These are phyloP conservation scores for Kitagawia praeruptora DNA, from an alignment of 129 eudicot species.

Conservation along the genomic window DNA sequence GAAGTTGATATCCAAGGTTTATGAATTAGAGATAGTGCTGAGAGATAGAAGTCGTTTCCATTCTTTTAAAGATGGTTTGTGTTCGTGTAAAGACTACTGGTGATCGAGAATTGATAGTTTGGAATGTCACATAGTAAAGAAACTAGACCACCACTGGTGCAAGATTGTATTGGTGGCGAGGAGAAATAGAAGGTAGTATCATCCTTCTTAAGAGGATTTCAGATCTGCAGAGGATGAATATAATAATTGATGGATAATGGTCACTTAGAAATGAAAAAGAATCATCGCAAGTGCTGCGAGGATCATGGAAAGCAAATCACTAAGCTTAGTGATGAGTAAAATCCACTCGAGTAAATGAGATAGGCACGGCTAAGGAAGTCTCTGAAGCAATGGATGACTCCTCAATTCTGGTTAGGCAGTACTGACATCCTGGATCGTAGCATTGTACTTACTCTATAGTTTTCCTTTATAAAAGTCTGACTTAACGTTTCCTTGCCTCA, in stretches of 20 bases:
- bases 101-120: not conserved
- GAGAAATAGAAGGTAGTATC: not conserved
- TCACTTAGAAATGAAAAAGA: not conserved
- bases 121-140: not conserved
- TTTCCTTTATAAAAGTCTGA: not conserved
- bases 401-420: not conserved
- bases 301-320: not conserved
- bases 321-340: not conserved
- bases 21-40: constrained; percentile 15
- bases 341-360: not conserved
- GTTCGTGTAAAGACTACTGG: constrained; percentile 18
- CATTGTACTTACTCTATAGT: not conserved
- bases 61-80: constrained; percentile 15
- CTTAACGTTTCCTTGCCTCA: not conserved
- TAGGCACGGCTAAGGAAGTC: not conserved
- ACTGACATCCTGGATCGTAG: not conserved
- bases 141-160: not conserved
- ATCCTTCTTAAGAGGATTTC: not conserved
- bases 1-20: constrained; percentile 15
- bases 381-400: not conserved
- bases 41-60: constrained; percentile 21
- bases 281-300: not conserved
- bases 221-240: not conserved
- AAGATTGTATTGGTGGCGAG: not conserved
- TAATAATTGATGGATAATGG: not conserved